Percentiles rank a stretch among this genome's conserved stretches.
phyloP scores from a whole-genome alignment of 352 stramenopile species.

The Phytopythium montanum region DNA sequence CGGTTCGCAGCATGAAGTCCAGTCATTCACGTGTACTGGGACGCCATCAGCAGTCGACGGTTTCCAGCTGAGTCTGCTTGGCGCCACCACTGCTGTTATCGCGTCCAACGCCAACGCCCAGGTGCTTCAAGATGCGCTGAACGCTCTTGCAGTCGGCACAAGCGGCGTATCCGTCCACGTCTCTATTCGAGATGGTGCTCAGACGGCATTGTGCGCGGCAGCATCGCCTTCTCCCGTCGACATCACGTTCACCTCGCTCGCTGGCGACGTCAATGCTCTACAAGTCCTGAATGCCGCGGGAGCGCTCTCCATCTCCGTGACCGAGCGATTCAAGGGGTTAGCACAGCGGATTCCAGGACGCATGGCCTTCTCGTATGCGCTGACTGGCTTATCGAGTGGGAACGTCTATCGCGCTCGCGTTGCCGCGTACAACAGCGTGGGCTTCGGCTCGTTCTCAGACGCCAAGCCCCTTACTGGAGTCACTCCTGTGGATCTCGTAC shows the following conservation, averaged over 20 bases:
- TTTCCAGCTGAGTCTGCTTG: conserved; percentile 70
- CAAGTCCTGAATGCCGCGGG: conserved; percentile 6
- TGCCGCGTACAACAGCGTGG: conserved; percentile 93
- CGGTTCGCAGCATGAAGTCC: conserved; percentile 46
- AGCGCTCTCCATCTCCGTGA: conserved; percentile 5
- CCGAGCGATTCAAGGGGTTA: conserved; percentile 50
- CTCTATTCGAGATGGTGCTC: conserved; percentile 25
- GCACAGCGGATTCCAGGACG: conserved; percentile 56
- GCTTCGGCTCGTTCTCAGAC: conserved; percentile 80
- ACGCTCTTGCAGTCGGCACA: conserved; percentile 20
- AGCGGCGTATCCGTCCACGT: conserved; percentile 49
- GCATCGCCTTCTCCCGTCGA: conserved; percentile 26
- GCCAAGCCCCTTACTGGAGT: conserved; percentile 19
- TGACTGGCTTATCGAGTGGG: conserved; percentile 67
- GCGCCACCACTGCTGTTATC: conserved; percentile 42
- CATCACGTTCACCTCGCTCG: conserved; percentile 53
- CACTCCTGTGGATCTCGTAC: conserved; percentile 21
- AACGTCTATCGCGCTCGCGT: conserved; percentile 89
- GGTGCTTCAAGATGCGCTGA: conserved; percentile 50
- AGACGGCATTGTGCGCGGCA: conserved; percentile 46
- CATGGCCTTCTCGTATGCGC: conserved; percentile 82
- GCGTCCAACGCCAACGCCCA: conserved; percentile 27
- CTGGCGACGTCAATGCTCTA: conserved; percentile 46
- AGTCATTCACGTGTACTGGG: conserved; percentile 47
- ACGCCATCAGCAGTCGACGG: conserved; percentile 14